Base-by-base conservation (phyloP, 306 rosid genomes). In the Urtica urens region DNA sequence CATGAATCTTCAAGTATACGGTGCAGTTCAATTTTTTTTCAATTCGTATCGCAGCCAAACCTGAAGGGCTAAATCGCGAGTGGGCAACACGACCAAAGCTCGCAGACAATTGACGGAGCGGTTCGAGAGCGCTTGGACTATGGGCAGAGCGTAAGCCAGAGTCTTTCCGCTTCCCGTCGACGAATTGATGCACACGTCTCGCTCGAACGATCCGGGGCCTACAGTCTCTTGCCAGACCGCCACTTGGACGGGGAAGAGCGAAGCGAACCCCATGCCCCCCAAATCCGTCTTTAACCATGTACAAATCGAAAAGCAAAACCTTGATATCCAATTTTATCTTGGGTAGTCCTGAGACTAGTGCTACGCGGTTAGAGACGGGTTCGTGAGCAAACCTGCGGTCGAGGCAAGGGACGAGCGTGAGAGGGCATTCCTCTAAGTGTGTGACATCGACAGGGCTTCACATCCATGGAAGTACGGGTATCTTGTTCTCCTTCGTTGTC, bases 131-230 rank as follows among this genome's bases (percentile, higher is more conserved):
- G 56, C 58, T 59, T 88, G 96, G 37, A 81, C 95, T 18, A 88
- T 80, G 3, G 96, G 96, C 64, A 88, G 69, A 17, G 96, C 96
- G 61, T 83, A 88, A 37, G 95, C 79, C 43, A 88, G 49, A 49
- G 95, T 88, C 66, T 88, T 80, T 19, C 96, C 96, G 40, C 95
- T 88, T 24, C 96, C 95, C 11, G 96, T 88, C 13, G 96, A 93
- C 3, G 95, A 88, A 58, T 88, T 83, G 39, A 88, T 58, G 57
- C 95, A 88, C 15, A 88, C 47, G 51, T 88, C 96, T 27, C 96
- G 81, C 22, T 74, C 73, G 27, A 83, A 87, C 15, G 65, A 67
- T 33, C 93, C 94, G 6, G 94, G 93, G 4, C 96, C 94, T 27
- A 88, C 51, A 0, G 81, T 75, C 65, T 88, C 96, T 59, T 74